Evolutionary conservation across 345 rosid species (phyloP).

Genomic region (Populus nigra): DNA sequence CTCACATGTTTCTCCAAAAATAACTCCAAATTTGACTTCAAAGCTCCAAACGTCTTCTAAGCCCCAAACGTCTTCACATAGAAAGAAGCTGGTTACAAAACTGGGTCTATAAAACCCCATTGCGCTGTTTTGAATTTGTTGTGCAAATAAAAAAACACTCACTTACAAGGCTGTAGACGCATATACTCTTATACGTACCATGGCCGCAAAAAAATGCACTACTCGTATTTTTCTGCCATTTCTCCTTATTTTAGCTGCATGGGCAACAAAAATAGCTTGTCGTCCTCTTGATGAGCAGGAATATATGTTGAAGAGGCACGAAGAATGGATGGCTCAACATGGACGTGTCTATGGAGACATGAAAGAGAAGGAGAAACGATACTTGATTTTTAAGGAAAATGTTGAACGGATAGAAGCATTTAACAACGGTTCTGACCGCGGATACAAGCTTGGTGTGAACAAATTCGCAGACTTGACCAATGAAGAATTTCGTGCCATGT

Average conservation of each 20-base stretch:
- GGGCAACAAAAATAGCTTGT: conserved; percentile 7
- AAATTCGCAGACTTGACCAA: conserved; percentile 35
- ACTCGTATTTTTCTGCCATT: not conserved
- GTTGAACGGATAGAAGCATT: conserved; percentile 21
- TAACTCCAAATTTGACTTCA: too few relatives aligned
- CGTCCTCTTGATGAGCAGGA: conserved; percentile 33
- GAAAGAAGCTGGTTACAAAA: not conserved
- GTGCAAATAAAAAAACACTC: not conserved
- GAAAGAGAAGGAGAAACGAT: conserved; percentile 20
- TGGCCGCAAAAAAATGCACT: conserved; percentile 11
- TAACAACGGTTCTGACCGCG: conserved; percentile 8
- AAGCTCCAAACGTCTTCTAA: not conserved
- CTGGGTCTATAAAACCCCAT: conserved; percentile 18
- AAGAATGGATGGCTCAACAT: conserved; percentile 31
- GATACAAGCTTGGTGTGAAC: conserved; percentile 33
- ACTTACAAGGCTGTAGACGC: not conserved
- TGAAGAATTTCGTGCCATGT: conserved; percentile 32
- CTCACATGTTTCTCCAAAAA: rapidly evolving
- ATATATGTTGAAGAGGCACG: conserved; percentile 32
- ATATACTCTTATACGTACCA: not conserved
- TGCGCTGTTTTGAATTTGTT: not conserved
- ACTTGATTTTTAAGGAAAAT: conserved; percentile 23
- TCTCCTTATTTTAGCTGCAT: conserved; percentile 18
- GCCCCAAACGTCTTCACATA: conserved; percentile 3
- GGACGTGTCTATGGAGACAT: conserved; percentile 23